Evolutionary conservation across 805 yeast genomes (phyloP), one percentile per base, ranked within the genome.

Genomic region (Nakazawaea ishiwadae): DNA sequence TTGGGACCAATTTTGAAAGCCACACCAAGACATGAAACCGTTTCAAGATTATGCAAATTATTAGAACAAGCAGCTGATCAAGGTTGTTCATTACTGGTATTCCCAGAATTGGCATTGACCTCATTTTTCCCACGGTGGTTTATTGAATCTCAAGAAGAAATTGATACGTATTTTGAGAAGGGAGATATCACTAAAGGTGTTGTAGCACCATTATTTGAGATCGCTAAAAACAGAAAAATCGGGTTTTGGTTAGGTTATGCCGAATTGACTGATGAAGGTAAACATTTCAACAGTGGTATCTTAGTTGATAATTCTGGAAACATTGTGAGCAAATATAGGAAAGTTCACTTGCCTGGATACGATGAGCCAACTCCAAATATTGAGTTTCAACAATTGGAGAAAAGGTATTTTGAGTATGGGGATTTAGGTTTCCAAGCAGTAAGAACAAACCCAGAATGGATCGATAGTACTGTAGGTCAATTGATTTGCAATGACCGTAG

Each of bases 401-500:
- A 63, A 45, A 55, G 66, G 44, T 64, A 65, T 45, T 65, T 64
- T 35, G 59, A 58, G 37, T 57, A 59, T 33, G 68, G 69, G 18
- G 65, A 64, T 45, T 31, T 55, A 29, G 69, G 68, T 6, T 65
- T 62, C 50, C 52, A 53, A 37, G 69, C 69, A 12, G 50, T 58
- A 28, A 53, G 55, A 40, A 44, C 61, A 2, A 40, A 58, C 31
- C 60, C 60, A 12, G 52, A 55, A 31, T 55, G 66, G 63, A 49
- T 62, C 27, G 68, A 61, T 49, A 57, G 62, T 20, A 64, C 62
- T 16, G 47, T 59, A 18, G 68, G 69, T 33, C 58, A 59, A 60
- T 48, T 64, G 37, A 64, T 65, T 15, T 64, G 69, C 50, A 64
- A 64, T 43, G 69, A 65, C 44, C 54, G 69, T 48, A 62, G 68